Conservation (phyloP, 2,329 filamentous ascomycete species). For the Grosmannia penicillata region DNA sequence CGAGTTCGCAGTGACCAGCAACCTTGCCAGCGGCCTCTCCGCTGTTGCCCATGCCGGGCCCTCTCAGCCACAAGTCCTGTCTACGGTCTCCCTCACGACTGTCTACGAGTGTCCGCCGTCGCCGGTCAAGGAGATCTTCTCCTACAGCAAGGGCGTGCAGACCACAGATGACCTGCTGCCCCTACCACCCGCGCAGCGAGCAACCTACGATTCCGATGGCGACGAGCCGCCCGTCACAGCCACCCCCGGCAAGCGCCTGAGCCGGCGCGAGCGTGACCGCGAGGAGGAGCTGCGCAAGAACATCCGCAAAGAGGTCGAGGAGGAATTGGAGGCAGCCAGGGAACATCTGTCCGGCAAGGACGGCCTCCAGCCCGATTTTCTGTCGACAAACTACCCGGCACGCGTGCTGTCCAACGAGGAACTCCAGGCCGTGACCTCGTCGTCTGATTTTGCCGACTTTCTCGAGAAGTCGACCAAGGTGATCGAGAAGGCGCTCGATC, state of each 20-base stretch:
- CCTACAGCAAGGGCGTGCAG: constrained; percentile 94
- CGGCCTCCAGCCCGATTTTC: constrained; percentile 59
- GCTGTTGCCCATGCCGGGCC: constrained; percentile 18
- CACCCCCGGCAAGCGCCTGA: constrained; percentile 57
- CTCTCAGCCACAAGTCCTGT: constrained; percentile 47
- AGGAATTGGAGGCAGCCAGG: constrained; percentile 66
- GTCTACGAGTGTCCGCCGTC: constrained; percentile 69
- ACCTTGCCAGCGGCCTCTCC: constrained; percentile 8
- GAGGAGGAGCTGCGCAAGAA: constrained; percentile 83
- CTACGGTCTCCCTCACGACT: constrained; percentile 57
- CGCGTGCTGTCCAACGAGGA: constrained; percentile 74
- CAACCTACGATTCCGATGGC: constrained; percentile 46
- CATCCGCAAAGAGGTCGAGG: constrained; percentile 78
- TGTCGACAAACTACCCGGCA: constrained; percentile 52
- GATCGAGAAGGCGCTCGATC: constrained; percentile 85
- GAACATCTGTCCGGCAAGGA: constrained; percentile 44
- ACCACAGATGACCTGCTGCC: constrained; percentile 63
- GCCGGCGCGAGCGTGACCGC: constrained; percentile 62
- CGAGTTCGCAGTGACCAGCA: no score
- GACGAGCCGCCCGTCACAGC: constrained; percentile 36
- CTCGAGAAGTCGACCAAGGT: constrained; percentile 93
- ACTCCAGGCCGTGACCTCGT: constrained; percentile 76
- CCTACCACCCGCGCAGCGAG: constrained; percentile 35
- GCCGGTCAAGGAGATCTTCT: constrained; percentile 70
- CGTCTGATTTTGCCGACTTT: constrained; percentile 88